Percentiles rank a stretch among this genome's conserved stretches.
Evolutionary conservation across 2,329 filamentous ascomycete species (phyloP).

Genomic region (Colletotrichum coccodes): DNA sequence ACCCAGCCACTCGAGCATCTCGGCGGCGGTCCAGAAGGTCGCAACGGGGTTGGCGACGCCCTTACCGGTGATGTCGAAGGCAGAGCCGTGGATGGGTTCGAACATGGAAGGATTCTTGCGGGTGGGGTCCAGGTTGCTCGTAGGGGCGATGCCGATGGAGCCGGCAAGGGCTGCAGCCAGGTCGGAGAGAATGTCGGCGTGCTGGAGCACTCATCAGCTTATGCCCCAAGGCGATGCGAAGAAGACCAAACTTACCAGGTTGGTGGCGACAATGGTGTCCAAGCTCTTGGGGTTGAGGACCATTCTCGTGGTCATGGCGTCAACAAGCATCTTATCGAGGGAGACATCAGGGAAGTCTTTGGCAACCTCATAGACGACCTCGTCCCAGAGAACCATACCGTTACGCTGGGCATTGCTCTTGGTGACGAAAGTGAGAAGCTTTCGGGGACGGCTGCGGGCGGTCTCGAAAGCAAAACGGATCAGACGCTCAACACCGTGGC

Average conservation of each 20-base stretch:
- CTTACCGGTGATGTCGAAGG: constrained; percentile 64
- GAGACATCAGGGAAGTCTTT: constrained; percentile 68
- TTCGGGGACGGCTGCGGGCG: constrained; percentile 61
- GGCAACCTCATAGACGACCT: constrained; percentile 64
- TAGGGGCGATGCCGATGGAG: constrained; percentile 75
- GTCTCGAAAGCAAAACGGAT: constrained; percentile 72
- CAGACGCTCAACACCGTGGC: constrained; percentile 67
- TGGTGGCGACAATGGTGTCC: constrained; percentile 73
- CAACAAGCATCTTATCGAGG: constrained; percentile 72
- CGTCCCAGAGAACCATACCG: constrained; percentile 76
- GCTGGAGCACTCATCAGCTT: constrained; percentile 18
- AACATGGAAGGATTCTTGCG: constrained; percentile 64
- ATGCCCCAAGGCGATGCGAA: not conserved
- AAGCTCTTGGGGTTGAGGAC: constrained; percentile 66
- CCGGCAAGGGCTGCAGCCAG: constrained; percentile 75
- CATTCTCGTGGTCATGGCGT: constrained; percentile 61
- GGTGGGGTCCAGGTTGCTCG: constrained; percentile 70
- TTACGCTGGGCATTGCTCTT: constrained; percentile 75
- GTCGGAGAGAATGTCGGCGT: constrained; percentile 73
- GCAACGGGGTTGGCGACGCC: constrained; percentile 64
- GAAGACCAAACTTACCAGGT: constrained; percentile 50
- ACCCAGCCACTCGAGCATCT: constrained; percentile 65
- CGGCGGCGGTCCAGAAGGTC: constrained; percentile 63
- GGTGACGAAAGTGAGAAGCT: constrained; percentile 70
- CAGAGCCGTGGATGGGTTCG: constrained; percentile 66